Base-by-base conservation (phyloP, 371 early-diverging fungal species). In the Rhizomucor pusillus region DNA sequence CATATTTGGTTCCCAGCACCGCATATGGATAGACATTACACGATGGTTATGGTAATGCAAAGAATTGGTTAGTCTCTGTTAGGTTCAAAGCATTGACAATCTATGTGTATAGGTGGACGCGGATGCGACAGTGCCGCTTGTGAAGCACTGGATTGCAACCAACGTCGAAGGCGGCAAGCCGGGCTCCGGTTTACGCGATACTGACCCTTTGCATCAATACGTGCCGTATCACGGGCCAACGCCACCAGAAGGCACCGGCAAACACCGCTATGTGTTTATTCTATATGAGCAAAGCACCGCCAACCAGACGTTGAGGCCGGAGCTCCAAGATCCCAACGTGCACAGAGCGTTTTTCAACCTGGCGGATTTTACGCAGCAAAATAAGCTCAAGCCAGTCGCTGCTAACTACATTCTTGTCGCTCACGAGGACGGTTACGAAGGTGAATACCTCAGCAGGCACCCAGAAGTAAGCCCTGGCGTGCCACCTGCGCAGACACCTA, bases 61-160 rank as follows among this genome's bases (percentile, higher is more conserved):
- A 10, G 19, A 33, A 2, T 5, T 45, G 18, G 1, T 25, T 11
- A 25, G 5, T 1, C 5, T 12, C 24, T 18, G 46, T 35, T 11
- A 39, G 5, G 6, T 24, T 24, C 25, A 19, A 10, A 47, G 16
- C 7, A 16, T 13, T 14, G 9, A 22, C 12, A 22, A 20, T 16
- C 29, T 5, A 44, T 19, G 7, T 45, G 19, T 29, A 4, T 44
- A 63, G 65, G n/a, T 55, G 14, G 57, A 71, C 58, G 57, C 65
- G 18, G 71, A 71, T 48, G 52, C 67, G 1, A 24, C 59, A 12
- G 65, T 52, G 2, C 63, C 67, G 16, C 53, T 51, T 19, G 59
- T 67, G 20, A 57, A 62, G 46, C 71, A 67, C 33, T 71, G 71
- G 71, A 54, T 67, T 12, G 56, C 53, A 3, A 53, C 62, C 45